Evolutionary conservation across 352 stramenopile genomes (phyloP), one percentile per base, ranked within the genome.

Genomic region (Globisporangium uncinulatum): DNA sequence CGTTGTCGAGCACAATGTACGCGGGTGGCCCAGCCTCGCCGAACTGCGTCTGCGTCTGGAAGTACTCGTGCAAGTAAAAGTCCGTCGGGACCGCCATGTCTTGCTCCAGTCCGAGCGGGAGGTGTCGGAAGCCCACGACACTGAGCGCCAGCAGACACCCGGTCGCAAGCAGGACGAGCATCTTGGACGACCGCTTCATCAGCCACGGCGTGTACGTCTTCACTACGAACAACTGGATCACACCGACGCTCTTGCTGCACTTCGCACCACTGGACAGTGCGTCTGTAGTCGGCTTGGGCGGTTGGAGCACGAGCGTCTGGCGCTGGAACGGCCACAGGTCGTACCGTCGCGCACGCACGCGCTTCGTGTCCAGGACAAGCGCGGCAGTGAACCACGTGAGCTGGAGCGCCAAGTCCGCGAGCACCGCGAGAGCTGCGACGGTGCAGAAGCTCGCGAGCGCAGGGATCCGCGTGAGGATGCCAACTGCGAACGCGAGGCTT

Each of bases 21-120:
- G 83, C 86, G 42, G 85, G 79, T 20, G 89, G 89, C 17, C 89
- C 89, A 14, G 89, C 86, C 55, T 96, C 86, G 42, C 86, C 86
- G 41, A 83, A 78, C 49, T 83, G 74, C 21, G 87, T 93, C 61
- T 97, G 86, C 34, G 79, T 76, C 42, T 91, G 65, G 59, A 96
- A 97, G 56, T 96, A 97, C 36, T 88, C 78, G 56, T 95, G 83
- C 8, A 97, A 63, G 51, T 96, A 96, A 45, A 92, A 95, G 50
- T 96, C 83, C 0, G 79, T 83, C 6, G 89, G 89, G 13, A 95
- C 79, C 0, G 87, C 89, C 51, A 96, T 72, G 56, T 94, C 80
- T 69, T 95, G 89, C 54, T 95, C 83, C 4, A 97, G 73, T 5
- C 89, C 89, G 31, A 97, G 71, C 20, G 73, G 74, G n/a, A 96